phyloP scores from a whole-genome alignment of 163 green algal genomes.

The Trebouxiophyceae sp. region DNA sequence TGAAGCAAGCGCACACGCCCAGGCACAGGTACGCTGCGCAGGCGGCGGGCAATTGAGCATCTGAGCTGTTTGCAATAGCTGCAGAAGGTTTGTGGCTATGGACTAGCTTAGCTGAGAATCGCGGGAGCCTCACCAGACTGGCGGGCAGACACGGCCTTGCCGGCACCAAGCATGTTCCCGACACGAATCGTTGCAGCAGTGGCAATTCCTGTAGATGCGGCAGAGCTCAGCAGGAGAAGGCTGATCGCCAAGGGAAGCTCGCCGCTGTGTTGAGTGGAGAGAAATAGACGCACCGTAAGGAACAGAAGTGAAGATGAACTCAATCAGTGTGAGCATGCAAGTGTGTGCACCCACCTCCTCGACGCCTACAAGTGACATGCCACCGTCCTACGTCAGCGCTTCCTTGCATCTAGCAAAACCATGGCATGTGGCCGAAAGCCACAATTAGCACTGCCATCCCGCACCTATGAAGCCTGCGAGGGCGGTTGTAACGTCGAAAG shows the following conservation, averaged over 20 bases:
- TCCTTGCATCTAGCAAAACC: too few relatives aligned
- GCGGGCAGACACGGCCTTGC: background rate
- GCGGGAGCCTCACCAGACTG: background rate
- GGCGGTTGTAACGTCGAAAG: too few relatives aligned
- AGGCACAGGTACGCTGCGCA: background rate
- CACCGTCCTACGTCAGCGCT: too few relatives aligned
- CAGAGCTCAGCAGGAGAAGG: too few relatives aligned
- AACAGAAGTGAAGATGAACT: conserved; percentile 44
- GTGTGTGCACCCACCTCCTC: conserved; percentile 39
- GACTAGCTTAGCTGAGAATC: background rate
- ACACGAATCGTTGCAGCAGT: conserved; percentile 43
- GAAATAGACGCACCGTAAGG: too few relatives aligned
- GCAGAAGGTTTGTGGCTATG: too few relatives aligned
- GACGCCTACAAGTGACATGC: conserved; percentile 17
- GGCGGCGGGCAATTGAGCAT: background rate
- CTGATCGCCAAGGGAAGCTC: too few relatives aligned
- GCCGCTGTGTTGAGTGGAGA: too few relatives aligned
- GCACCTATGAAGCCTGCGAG: too few relatives aligned
- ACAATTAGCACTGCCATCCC: too few relatives aligned
- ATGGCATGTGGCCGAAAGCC: too few relatives aligned
- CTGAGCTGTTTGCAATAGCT: too few relatives aligned
- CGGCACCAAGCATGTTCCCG: conserved; percentile 26
- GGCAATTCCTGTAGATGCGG: conserved; percentile 17
- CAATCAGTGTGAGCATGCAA: conserved; percentile 34
- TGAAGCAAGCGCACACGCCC: background rate